Percentiles rank a stretch among this genome's conserved stretches.
Evolutionary conservation across 306 rosid species (phyloP).

Genomic region (Castanopsis chinensis): DNA sequence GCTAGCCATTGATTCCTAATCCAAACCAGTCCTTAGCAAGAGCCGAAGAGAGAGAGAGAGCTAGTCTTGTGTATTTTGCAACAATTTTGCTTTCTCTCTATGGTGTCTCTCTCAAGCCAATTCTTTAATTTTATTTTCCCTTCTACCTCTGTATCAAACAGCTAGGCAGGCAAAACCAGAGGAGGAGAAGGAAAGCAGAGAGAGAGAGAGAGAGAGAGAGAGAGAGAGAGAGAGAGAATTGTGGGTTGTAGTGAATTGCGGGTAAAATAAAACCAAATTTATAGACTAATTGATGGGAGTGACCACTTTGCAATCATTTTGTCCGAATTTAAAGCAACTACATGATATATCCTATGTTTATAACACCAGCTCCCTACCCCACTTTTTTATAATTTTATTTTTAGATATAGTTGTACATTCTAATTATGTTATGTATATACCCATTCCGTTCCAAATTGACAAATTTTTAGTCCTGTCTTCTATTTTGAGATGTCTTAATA

Average conservation of each 20-base stretch:
- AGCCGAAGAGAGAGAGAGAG: conserved; percentile 6
- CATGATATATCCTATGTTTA: neutral
- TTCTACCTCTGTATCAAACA: neutral
- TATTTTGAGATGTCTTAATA: too few relatives aligned
- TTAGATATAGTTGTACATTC: neutral
- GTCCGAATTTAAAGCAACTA: conserved; percentile 20
- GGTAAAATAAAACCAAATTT: conserved; percentile 15
- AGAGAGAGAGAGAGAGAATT: neutral
- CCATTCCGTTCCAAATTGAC: neutral
- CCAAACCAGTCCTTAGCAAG: conserved; percentile 10
- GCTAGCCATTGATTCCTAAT: conserved; percentile 48
- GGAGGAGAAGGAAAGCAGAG: conserved; percentile 25
- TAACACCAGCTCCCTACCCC: neutral
- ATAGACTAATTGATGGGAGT: neutral
- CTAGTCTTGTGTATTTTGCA: neutral
- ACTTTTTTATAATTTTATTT: neutral
- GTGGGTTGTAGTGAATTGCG: conserved; percentile 43
- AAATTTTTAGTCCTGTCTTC: too few relatives aligned
- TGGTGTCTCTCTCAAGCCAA: neutral
- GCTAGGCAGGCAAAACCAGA: neutral
- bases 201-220: neutral
- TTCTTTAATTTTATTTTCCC: neutral
- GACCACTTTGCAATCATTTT: conserved; percentile 11
- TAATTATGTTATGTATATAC: neutral
- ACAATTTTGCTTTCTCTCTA: neutral